Conservation (phyloP, 2,329 filamentous ascomycete genomes). For the Emericellopsis atlantica region DNA sequence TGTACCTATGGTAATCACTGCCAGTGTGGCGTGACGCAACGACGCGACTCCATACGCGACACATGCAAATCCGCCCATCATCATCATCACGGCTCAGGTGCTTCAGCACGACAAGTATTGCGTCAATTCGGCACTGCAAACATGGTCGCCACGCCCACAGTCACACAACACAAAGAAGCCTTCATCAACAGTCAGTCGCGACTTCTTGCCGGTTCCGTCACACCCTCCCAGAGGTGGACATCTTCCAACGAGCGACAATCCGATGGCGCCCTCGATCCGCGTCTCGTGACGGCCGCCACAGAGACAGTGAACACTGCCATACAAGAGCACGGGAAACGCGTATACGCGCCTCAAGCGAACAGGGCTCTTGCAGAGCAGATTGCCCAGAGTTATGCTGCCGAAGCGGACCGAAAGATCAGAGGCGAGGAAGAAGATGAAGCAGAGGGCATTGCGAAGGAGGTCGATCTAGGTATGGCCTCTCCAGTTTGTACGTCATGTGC, state of each 20-base stretch:
- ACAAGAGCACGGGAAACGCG: slow-evolving; percentile 51
- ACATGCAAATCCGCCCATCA: too few species aligned
- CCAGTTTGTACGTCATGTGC: not conserved
- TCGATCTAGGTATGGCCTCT: slow-evolving; percentile 28
- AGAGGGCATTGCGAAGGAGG: slow-evolving; percentile 22
- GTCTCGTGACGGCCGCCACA: slow-evolving; percentile 42
- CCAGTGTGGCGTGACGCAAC: too few species aligned
- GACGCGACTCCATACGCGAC: too few species aligned
- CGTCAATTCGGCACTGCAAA: too few species aligned
- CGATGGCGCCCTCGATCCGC: slow-evolving; percentile 27
- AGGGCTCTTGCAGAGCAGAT: slow-evolving; percentile 64
- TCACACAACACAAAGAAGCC: slow-evolving; percentile 34
- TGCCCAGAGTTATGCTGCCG: slow-evolving; percentile 46
- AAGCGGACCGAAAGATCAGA: slow-evolving; percentile 23
- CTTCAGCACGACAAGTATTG: too few species aligned
- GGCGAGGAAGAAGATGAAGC: slow-evolving; percentile 8
- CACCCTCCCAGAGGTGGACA: slow-evolving; percentile 41
- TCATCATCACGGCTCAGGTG: too few species aligned
- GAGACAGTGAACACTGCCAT: slow-evolving; percentile 47
- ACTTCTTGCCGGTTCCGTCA: slow-evolving; percentile 44
- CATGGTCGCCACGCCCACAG: slow-evolving; percentile 1
- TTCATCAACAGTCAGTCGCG: slow-evolving; percentile 54
- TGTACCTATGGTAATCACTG: too few species aligned
- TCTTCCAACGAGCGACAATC: slow-evolving; percentile 27
- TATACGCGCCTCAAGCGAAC: slow-evolving; percentile 56